Evolutionary conservation across 2,329 filamentous ascomycete genomes (phyloP).

Genomic region (Trichoderma endophyticum): DNA sequence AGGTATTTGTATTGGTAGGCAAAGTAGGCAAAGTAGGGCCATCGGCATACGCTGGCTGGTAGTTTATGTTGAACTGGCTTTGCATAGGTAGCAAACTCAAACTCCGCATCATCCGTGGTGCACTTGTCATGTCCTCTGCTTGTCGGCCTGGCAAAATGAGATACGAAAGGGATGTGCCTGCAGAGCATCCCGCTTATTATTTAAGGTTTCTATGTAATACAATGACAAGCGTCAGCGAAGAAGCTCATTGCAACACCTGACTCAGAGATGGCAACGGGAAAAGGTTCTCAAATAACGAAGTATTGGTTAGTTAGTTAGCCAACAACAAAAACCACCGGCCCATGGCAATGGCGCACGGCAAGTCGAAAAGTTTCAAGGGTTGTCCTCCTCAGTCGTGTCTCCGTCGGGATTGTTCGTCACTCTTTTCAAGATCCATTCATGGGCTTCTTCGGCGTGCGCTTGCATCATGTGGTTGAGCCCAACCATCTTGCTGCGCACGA

Average conservation of each 20-base stretch:
- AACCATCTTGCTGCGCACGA: slow-evolving; percentile 48
- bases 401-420: slow-evolving; percentile 34
- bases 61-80: not conserved
- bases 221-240: not conserved
- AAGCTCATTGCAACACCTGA: not conserved
- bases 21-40: not conserved
- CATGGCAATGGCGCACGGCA: not conserved
- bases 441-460: slow-evolving; percentile 49
- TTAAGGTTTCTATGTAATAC: not conserved
- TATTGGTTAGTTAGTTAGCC: not conserved
- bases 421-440: slow-evolving; percentile 49
- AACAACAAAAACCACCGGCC: not conserved
- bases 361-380: not conserved
- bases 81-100: not conserved
- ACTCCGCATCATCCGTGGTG: not conserved
- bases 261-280: not conserved
- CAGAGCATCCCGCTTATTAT: not conserved
- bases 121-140: not conserved
- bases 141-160: not conserved
- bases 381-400: slow-evolving; percentile 50
- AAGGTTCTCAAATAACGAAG: not conserved
- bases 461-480: slow-evolving; percentile 57
- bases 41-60: not conserved
- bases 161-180: not conserved
- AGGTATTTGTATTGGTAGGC: not conserved